Evolutionary conservation across 129 eudicot species (phyloP).

Genomic region (Lactuca saligna): DNA sequence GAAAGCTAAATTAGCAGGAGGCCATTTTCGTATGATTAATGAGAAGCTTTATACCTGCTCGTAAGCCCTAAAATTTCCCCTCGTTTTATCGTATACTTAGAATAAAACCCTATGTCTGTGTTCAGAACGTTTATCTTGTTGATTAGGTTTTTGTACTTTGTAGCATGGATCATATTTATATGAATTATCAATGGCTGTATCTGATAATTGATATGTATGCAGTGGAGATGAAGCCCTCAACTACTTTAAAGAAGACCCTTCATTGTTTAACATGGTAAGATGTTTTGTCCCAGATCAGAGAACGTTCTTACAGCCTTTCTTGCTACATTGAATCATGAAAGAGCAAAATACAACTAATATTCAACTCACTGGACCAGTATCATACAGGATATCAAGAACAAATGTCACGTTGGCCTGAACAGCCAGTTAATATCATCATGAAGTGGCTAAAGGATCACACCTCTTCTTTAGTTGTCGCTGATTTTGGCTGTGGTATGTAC

Average conservation of each 20-base stretch:
- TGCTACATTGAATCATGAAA: not conserved
- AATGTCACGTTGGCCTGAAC: conserved; percentile 97
- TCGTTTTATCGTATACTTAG: not conserved
- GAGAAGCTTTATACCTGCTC: conserved; percentile 98
- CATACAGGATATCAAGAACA: conserved; percentile 98
- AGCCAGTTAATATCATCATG: conserved; percentile 74
- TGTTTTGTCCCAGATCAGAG: not conserved
- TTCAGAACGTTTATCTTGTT: not conserved
- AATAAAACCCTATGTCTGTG: not conserved
- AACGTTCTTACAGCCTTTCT: not conserved
- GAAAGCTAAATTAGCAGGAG: conserved; percentile 93
- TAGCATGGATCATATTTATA: not conserved
- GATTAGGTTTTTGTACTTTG: conserved; percentile 6
- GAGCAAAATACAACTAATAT: conserved; percentile 14
- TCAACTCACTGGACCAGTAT: conserved; percentile 57
- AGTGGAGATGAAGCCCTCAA: conserved; percentile 88
- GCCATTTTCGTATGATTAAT: conserved; percentile 90
- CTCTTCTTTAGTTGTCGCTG: conserved; percentile 83
- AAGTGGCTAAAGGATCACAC: conserved; percentile 77
- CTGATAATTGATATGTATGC: conserved; percentile 28
- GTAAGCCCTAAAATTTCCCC: conserved; percentile 38
- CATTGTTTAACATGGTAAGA: conserved; percentile 78
- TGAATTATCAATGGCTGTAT: conserved; percentile 7
- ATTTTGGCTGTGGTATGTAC: conserved; percentile 92
- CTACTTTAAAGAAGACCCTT: conserved; percentile 83